Percentiles rank a stretch among this genome's conserved stretches.
phyloP scores from a whole-genome alignment of 192 early-diverging fungal species.

The Backusella sp. region DNA sequence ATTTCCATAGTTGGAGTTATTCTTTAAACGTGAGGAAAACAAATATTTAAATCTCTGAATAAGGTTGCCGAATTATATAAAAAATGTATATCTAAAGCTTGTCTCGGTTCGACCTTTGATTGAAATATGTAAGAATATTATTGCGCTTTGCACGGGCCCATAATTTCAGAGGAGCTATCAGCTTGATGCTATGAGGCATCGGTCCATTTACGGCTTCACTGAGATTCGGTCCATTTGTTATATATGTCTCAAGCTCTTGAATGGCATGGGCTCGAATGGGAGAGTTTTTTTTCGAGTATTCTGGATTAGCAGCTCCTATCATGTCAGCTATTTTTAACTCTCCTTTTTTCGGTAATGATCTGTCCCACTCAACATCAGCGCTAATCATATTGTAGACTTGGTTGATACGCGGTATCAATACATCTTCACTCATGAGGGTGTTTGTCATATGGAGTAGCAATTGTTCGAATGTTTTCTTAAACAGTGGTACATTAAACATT shows the following conservation, averaged over 20 bases:
- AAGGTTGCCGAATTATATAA: background rate
- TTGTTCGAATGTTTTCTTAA: background rate
- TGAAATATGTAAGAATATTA: background rate
- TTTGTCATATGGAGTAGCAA: background rate
- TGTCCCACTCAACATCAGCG: slow-evolving; percentile 12
- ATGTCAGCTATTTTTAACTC: background rate
- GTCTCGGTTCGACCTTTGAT: background rate
- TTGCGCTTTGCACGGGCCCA: background rate
- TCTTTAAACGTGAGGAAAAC: no score
- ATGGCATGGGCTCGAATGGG: background rate
- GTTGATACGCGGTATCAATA: background rate
- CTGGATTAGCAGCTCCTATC: no score
- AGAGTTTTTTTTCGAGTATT: background rate
- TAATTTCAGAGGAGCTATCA: background rate
- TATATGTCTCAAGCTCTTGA: background rate
- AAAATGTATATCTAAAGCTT: background rate
- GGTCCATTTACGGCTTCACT: background rate
- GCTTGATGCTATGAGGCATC: background rate
- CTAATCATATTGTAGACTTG: background rate
- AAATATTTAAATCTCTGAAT: no score
- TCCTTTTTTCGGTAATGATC: background rate
- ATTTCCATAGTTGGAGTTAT: no score
- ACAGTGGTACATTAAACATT: background rate
- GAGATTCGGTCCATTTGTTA: background rate
- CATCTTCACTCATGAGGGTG: background rate